Evolutionary conservation across 441 rosid species (phyloP).

Genomic region (Gossypium davidsonii): DNA sequence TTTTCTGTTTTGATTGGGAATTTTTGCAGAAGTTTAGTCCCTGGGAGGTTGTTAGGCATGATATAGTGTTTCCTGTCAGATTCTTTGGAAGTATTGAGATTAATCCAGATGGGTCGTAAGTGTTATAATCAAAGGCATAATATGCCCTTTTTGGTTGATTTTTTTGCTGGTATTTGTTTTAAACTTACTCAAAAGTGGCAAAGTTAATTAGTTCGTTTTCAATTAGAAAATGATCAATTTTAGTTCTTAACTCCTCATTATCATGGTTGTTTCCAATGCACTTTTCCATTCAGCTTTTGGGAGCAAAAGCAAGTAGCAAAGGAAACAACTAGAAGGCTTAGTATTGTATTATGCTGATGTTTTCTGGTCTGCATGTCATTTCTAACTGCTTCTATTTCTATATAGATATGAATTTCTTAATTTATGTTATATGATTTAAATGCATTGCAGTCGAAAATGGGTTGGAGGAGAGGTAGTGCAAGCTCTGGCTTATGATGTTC

Average conservation of each 20-base stretch:
- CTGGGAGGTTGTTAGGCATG: conserved; percentile 99
- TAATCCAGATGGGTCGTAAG: conserved; percentile 84
- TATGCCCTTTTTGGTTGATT: not conserved
- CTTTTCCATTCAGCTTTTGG: not conserved
- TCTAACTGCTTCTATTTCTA: not conserved
- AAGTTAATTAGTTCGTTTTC: not conserved
- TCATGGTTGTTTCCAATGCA: not conserved
- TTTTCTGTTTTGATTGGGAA: conserved; percentile 26
- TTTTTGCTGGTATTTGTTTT: not conserved
- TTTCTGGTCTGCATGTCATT: not conserved
- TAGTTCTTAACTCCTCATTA: not conserved
- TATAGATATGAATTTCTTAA: not conserved
- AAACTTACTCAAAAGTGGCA: not conserved
- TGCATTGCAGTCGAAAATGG: conserved; percentile 75
- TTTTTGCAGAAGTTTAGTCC: conserved; percentile 91
- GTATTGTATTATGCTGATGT: not conserved
- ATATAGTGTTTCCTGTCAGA: conserved; percentile 75
- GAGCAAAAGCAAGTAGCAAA: not conserved
- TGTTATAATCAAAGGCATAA: conserved; percentile 10
- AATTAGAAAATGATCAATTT: not conserved
- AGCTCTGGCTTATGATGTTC: conserved; percentile 97
- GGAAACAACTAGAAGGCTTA: not conserved
- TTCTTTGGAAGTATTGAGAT: conserved; percentile 76
- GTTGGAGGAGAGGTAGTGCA: conserved; percentile 81
- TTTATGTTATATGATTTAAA: conserved; percentile 21